Evolutionary conservation across 805 yeast species (phyloP).

Genomic region (Teunomyces barrocoloradensis): DNA sequence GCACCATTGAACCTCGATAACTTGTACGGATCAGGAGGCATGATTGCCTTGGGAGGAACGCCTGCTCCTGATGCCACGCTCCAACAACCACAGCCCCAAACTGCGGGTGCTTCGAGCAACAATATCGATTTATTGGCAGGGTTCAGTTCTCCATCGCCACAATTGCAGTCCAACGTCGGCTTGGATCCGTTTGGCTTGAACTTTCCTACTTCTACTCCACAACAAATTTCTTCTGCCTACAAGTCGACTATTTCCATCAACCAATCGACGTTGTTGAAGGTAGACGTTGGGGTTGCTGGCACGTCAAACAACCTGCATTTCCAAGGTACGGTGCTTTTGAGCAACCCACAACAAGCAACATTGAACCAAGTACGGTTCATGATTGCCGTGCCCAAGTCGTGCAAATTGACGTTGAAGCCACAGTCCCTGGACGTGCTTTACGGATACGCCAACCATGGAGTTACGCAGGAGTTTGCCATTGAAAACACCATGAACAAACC

Average conservation of each 20-base stretch:
- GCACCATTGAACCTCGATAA: conserved; percentile 29
- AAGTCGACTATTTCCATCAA: conserved; percentile 30
- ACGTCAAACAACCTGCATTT: conserved; percentile 33
- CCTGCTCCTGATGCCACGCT: conserved; percentile 4
- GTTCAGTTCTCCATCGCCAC: conserved; percentile 43
- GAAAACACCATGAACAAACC: conserved; percentile 34
- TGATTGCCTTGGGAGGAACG: conserved; percentile 35
- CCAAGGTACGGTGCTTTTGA: conserved; percentile 47
- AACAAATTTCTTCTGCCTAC: conserved; percentile 13
- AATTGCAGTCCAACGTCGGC: conserved; percentile 28
- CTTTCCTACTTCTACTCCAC: conserved; percentile 41
- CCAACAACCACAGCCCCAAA: conserved; percentile 19
- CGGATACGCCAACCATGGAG: conserved; percentile 46
- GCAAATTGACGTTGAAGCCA: conserved; percentile 56
- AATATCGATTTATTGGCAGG: conserved; percentile 32
- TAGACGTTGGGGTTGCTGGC: conserved; percentile 45
- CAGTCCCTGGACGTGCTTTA: conserved; percentile 57
- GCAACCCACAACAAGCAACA: conserved; percentile 47
- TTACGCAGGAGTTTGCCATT: conserved; percentile 50
- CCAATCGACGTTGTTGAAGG: conserved; percentile 46
- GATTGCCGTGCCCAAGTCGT: conserved; percentile 68
- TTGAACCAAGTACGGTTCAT: conserved; percentile 55
- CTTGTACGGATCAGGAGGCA: conserved; percentile 54
- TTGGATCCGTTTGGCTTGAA: conserved; percentile 42
- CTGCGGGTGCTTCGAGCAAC: conserved; percentile 4